These are phyloP conservation scores for Pugionium dolabratum DNA, from an alignment of 345 rosid genomes.

Conservation along the genomic window DNA sequence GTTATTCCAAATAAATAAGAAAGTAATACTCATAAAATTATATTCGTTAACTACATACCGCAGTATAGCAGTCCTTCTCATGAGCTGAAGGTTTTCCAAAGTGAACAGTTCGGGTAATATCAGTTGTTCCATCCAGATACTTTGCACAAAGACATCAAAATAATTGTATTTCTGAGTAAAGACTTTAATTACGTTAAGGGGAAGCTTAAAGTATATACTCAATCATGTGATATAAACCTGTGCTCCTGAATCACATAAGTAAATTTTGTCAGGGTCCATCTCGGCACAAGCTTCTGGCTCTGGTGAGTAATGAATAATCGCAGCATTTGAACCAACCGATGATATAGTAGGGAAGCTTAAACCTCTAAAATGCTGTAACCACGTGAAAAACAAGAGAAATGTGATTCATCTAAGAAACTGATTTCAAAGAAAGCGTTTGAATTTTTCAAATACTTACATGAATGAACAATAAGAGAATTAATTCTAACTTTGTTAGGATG, in stretches of 20 bases:
- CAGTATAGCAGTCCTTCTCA: too few relatives aligned
- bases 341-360: slow-evolving; percentile 97
- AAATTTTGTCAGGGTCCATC: slow-evolving; percentile 73
- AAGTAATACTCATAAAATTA: neutral
- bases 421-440: neutral
- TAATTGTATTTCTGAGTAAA: slow-evolving; percentile 10
- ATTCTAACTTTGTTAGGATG: neutral
- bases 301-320: too few relatives aligned
- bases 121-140: too few relatives aligned
- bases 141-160: slow-evolving; percentile 35
- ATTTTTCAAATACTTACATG: neutral
- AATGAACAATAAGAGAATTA: neutral
- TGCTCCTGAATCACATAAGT: slow-evolving; percentile 42
- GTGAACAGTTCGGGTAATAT: too few relatives aligned
- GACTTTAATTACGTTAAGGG: neutral
- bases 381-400: slow-evolving; percentile 12
- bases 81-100: too few relatives aligned
- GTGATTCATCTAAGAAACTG: neutral
- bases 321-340: slow-evolving; percentile 42
- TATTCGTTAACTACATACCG: neutral
- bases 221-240: neutral
- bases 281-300: slow-evolving; percentile 44
- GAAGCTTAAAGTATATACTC: slow-evolving; percentile 8
- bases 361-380: slow-evolving; percentile 84
- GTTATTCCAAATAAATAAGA: neutral